Conservation (phyloP, 441 rosid genomes). For the Pelargonium hybrid region DNA sequence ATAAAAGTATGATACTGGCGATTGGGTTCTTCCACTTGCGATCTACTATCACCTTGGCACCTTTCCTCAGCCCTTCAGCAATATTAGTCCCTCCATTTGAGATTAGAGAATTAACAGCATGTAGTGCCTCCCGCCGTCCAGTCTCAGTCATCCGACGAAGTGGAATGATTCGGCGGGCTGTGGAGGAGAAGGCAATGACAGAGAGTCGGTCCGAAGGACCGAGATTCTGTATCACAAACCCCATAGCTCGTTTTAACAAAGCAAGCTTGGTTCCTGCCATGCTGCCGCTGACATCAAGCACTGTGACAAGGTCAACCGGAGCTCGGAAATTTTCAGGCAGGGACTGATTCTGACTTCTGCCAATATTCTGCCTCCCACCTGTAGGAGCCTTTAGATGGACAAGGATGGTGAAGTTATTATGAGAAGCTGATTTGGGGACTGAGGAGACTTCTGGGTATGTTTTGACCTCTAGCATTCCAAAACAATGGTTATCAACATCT, state of each 20-base stretch:
- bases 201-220: constrained; percentile 87
- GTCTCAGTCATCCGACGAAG: constrained; percentile 65
- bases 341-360: constrained; percentile 25
- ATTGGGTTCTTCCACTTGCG: constrained; percentile 71
- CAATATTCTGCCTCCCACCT: constrained; percentile 25
- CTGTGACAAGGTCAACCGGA: constrained; percentile 79
- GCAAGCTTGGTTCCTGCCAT: constrained; percentile 99
- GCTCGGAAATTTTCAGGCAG: constrained; percentile 54
- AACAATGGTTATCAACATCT: constrained; percentile 41
- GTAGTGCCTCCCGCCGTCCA: constrained; percentile 75
- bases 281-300: constrained; percentile 95
- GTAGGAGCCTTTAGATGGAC: constrained; percentile 76
- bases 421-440: constrained; percentile 34
- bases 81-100: constrained; percentile 96
- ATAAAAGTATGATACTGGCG: constrained; percentile 74
- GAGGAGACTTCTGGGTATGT: constrained; percentile 67
- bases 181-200: constrained; percentile 90
- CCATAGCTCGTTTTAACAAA: constrained; percentile 91
- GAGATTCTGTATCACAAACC: constrained; percentile 94
- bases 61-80: constrained; percentile 88
- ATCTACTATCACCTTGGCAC: constrained; percentile 80
- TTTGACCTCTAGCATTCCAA: constrained; percentile 44
- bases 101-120: constrained; percentile 78
- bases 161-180: constrained; percentile 85
- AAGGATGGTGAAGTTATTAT: constrained; percentile 54